Conservation (phyloP, 805 yeast species). For the Kuraishia capsulata region DNA sequence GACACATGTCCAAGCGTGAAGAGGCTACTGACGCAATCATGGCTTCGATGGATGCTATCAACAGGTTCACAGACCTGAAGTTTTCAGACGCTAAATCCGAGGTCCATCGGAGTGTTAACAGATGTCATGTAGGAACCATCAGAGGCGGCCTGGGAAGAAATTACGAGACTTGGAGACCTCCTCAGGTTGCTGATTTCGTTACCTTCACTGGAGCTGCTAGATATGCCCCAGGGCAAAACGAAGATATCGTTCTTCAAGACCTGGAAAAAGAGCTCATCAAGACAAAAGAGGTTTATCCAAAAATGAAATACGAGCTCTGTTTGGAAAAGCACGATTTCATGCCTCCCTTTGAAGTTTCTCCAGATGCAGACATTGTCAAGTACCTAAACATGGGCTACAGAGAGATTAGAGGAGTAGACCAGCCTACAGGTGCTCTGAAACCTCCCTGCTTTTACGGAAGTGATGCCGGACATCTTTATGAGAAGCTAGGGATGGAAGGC, state of each 20-base stretch:
- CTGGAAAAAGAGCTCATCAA: constrained; percentile 14
- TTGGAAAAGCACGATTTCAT: constrained; percentile 12
- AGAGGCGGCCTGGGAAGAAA: constrained; percentile 20
- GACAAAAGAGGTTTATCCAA: constrained; percentile 13
- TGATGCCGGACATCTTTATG: constrained; percentile 16
- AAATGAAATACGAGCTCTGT: constrained; percentile 13
- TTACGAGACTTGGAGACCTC: constrained; percentile 21
- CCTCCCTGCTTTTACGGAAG: constrained; percentile 18
- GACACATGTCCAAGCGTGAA: constrained; percentile 22
- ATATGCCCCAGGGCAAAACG: constrained; percentile 21
- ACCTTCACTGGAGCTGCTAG: constrained; percentile 22
- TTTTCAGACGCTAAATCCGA: constrained; percentile 14
- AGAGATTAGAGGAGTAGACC: constrained; percentile 9
- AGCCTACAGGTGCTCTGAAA: constrained; percentile 16
- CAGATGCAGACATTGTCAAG: constrained; percentile 12
- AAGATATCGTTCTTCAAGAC: constrained; percentile 15
- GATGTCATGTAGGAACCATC: constrained; percentile 22
- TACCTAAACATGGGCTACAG: constrained; percentile 10
- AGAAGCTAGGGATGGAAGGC: constrained; percentile 15
- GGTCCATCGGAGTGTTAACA: constrained; percentile 16
- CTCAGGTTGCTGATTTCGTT: constrained; percentile 21
- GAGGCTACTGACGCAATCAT: constrained; percentile 22
- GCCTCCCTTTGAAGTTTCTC: constrained; percentile 16
- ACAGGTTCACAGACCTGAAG: constrained; percentile 15
- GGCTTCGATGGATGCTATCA: constrained; percentile 20